Conservation (phyloP, 257 asterid species). For the Fraxinus pennsylvanica region DNA sequence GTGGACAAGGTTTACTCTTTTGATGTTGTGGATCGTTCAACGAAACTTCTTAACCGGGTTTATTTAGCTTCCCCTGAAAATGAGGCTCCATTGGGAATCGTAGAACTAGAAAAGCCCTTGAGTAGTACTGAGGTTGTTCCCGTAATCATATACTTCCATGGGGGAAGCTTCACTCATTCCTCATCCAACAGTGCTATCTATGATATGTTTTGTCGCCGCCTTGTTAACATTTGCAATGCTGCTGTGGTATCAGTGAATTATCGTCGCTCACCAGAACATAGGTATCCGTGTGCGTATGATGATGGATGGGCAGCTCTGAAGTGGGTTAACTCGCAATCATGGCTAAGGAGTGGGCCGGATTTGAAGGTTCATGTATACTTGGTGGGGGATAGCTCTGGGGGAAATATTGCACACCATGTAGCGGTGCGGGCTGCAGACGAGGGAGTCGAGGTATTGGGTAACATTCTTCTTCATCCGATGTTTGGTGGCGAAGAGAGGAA, state of each 20-base stretch:
- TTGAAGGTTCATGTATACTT: constrained; percentile 54
- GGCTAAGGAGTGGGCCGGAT: constrained; percentile 65
- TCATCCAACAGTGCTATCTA: constrained; percentile 86
- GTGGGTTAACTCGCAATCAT: constrained; percentile 65
- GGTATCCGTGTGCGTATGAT: constrained; percentile 78
- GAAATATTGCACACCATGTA: constrained; percentile 81
- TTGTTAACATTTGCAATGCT: constrained; percentile 59
- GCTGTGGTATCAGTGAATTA: constrained; percentile 82
- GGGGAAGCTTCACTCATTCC: constrained; percentile 89
- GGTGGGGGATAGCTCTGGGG: constrained; percentile 88
- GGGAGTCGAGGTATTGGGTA: constrained; percentile 58
- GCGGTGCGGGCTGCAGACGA: constrained; percentile 66
- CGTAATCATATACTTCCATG: constrained; percentile 77
- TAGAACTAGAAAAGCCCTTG: constrained; percentile 61
- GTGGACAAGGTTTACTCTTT: constrained; percentile 75
- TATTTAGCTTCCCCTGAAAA: constrained; percentile 42
- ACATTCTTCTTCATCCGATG: constrained; percentile 69
- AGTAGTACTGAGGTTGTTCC: constrained; percentile 57
- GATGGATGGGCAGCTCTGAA: constrained; percentile 83
- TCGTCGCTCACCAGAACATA: constrained; percentile 73
- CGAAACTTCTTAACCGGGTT: constrained; percentile 66
- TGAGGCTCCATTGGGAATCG: constrained; percentile 39
- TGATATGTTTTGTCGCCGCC: constrained; percentile 80
- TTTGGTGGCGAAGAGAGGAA: constrained; percentile 76
- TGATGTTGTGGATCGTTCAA: constrained; percentile 70